Conservation (phyloP, 129 eudicot species). For the Artemisia argyi region DNA sequence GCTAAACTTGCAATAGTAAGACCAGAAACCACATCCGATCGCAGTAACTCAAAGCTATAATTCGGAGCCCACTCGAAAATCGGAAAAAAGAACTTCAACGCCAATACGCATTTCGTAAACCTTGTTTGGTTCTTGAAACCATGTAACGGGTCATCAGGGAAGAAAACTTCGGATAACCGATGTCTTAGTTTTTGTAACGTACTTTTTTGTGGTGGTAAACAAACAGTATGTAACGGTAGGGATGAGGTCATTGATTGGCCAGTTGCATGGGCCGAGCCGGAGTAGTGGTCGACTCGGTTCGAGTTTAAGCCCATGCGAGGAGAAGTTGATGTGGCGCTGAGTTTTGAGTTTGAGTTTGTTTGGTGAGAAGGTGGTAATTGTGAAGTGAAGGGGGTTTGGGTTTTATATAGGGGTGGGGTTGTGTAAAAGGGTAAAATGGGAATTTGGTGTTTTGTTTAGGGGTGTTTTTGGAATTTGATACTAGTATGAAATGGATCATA, state of each 20-base stretch:
- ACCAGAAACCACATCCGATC: conserved; percentile 87
- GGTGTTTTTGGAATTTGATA: conserved; percentile 20
- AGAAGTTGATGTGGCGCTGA: neutral
- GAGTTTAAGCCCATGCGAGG: conserved; percentile 48
- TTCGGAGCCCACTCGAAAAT: conserved; percentile 91
- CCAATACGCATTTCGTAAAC: conserved; percentile 49
- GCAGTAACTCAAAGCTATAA: conserved; percentile 56
- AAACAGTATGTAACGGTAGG: conserved; percentile 54
- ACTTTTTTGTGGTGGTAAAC: conserved; percentile 62
- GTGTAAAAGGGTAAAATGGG: conserved; percentile 5
- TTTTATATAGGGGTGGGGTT: conserved; percentile 28
- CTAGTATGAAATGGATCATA: conserved; percentile 6
- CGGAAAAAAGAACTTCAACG: conserved; percentile 86
- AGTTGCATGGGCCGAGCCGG: conserved; percentile 37
- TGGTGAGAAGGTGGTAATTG: conserved; percentile 25
- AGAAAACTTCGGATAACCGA: conserved; percentile 72
- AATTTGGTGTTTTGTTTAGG: neutral
- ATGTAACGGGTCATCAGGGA: conserved; percentile 96
- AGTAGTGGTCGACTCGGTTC: conserved; percentile 50
- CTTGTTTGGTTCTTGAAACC: conserved; percentile 75
- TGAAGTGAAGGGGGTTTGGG: conserved; percentile 24
- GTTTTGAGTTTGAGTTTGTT: neutral
- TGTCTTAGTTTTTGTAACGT: conserved; percentile 60
- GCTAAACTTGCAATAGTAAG: conserved; percentile 98
- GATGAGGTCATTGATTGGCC: conserved; percentile 21